Evolutionary conservation across 2,329 filamentous ascomycete genomes (phyloP), one percentile per base, ranked within the genome.

Genomic region (Apiospora arundinis): DNA sequence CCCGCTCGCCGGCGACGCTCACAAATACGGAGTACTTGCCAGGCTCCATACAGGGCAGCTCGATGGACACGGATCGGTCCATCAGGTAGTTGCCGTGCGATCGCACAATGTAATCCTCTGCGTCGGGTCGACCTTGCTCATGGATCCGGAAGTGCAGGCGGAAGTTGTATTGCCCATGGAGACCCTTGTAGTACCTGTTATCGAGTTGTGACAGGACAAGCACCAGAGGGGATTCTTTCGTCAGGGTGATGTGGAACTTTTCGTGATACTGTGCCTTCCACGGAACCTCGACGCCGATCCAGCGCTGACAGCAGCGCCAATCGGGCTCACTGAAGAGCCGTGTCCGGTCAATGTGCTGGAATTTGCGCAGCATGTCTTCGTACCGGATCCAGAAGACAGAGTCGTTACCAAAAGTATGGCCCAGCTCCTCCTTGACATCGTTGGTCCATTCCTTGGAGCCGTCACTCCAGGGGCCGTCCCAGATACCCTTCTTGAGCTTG

Each of bases 301-400:
- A 92, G 71, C 86, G 85, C 70, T 89, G 86, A 21, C 85, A 87
- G 68, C 87, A 85, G 60, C 85, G 84, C 90, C 90, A 92, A 72
- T 88, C 85, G 1, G 82, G 79, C 25, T 89, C 87, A 37, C 86
- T 83, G 78, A 92, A 92, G 23, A 92, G 85, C 0, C 90, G 84
- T 0, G 90, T 92, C 18, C 89, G 85, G 76, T 92, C 89, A 69
- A 92, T 87, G 74, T 87, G 85, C 67, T 87, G 86, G 76, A 89
- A 92, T 75, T 91, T 91, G 73, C 87, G 85, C 16, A 92, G 84
- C 69, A 92, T 83, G 75, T 92, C 90, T 68, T 88, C 84, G 75
- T 90, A 91, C 1, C 87, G 85, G 72, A 91, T 91, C 89, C 89
- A 91, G 76, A 91, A 91, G 16, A 89, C 87, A 0, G 88, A 89